Percentiles rank a stretch among this genome's conserved stretches.
Evolutionary conservation across 805 yeast genomes (phyloP).

Genomic region (Candida endomychidarum): DNA sequence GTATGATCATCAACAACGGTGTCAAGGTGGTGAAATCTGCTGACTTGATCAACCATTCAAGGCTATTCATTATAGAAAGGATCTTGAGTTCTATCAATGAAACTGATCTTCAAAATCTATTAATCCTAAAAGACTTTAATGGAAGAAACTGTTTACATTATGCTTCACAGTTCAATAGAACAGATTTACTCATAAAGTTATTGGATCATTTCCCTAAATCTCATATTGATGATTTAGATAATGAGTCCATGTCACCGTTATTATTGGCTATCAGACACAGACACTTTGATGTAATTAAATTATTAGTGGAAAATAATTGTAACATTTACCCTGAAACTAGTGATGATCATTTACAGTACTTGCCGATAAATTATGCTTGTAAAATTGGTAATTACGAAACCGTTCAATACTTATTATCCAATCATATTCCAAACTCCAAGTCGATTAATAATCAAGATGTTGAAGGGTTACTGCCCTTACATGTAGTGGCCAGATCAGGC

Average conservation of each 20-base stretch:
- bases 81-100: conserved; percentile 25
- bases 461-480: conserved; percentile 86
- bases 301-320: conserved; percentile 34
- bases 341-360: conserved; percentile 57
- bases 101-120: conserved; percentile 20
- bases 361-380: conserved; percentile 86
- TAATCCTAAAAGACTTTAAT: conserved; percentile 53
- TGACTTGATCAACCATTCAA: conserved; percentile 38
- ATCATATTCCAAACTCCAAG: conserved; percentile 16
- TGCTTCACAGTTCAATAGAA: conserved; percentile 61
- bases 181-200: conserved; percentile 43
- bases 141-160: conserved; percentile 87
- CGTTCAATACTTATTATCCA: conserved; percentile 57
- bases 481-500: conserved; percentile 85
- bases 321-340: conserved; percentile 46
- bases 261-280: conserved; percentile 73
- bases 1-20: conserved; percentile 42
- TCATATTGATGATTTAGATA: conserved; percentile 56
- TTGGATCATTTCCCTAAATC: conserved; percentile 36
- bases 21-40: conserved; percentile 35
- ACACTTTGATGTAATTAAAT: conserved; percentile 45
- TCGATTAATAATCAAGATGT: conserved; percentile 63
- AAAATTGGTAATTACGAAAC: conserved; percentile 74
- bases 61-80: conserved; percentile 36
- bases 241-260: conserved; percentile 79